phyloP scores from a whole-genome alignment of 2,329 filamentous ascomycete species.

The Ophiocordyceps camponoti-leonardi region DNA sequence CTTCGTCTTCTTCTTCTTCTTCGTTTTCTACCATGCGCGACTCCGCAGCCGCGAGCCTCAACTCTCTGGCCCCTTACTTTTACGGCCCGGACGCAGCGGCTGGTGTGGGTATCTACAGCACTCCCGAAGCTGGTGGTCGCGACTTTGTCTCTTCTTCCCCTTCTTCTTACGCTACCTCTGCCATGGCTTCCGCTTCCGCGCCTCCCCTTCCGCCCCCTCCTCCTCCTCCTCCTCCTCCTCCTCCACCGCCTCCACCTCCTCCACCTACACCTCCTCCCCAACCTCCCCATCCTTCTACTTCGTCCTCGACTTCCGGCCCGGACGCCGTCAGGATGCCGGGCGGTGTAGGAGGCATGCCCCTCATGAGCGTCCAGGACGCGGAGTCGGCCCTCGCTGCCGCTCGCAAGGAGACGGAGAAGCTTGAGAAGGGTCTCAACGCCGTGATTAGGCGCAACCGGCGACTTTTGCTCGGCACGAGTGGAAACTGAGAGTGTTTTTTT shows the following conservation, averaged over 20 bases:
- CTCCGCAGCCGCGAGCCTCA: conserved; percentile 30
- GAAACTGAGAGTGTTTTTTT: too few relatives aligned
- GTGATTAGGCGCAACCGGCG: conserved; percentile 43
- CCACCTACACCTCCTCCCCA: not conserved
- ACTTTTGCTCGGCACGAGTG: conserved; percentile 25
- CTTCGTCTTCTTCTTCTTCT: not conserved
- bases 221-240: conserved; percentile 4
- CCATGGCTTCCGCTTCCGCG: conserved; percentile 2
- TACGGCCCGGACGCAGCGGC: conserved; percentile 28
- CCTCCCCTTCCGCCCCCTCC: conserved; percentile 10
- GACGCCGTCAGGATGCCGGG: conserved; percentile 5
- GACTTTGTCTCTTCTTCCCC: conserved; percentile 15
- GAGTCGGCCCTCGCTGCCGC: conserved; percentile 35
- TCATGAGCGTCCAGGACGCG: conserved; percentile 46
- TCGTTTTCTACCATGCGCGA: conserved; percentile 21
- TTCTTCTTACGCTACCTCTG: not conserved
- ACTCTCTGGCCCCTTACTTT: conserved; percentile 38
- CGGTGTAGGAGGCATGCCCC: conserved; percentile 25
- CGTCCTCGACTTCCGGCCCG: not conserved
- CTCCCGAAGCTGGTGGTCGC: conserved; percentile 17
- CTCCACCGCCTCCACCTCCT: too few relatives aligned
- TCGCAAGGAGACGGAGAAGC: conserved; percentile 40
- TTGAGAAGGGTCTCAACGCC: conserved; percentile 44
- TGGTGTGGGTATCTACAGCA: conserved; percentile 25
- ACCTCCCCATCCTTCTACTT: not conserved